Evolutionary conservation across 179 eudicot genomes (phyloP).

Genomic region (Amaranthus tricolor): DNA sequence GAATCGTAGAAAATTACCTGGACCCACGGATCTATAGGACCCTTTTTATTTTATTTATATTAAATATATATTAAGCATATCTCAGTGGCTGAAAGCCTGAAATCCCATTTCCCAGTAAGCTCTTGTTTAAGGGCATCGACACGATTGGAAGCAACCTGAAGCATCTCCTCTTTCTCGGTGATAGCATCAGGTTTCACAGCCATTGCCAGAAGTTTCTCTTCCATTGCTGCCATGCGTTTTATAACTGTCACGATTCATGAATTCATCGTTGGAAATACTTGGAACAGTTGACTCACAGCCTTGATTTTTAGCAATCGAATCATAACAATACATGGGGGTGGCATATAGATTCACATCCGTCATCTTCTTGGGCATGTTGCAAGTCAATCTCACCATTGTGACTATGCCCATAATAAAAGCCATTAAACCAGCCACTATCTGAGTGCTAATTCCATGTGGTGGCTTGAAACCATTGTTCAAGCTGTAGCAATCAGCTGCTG

Average conservation of each 20-base stretch:
- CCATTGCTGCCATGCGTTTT: conserved; percentile 70
- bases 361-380: conserved; percentile 61
- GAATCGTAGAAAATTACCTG: no score
- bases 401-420: conserved; percentile 65
- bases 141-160: conserved; percentile 56
- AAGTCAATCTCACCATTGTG: conserved; percentile 61
- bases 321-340: conserved; percentile 41
- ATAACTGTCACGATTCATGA: conserved; percentile 55
- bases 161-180: conserved; percentile 69
- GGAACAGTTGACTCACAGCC: conserved; percentile 35
- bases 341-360: conserved; percentile 48
- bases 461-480: conserved; percentile 40
- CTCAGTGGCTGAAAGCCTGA: no score
- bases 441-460: conserved; percentile 56
- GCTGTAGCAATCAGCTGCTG: conserved; percentile 35
- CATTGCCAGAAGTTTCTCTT: conserved; percentile 58
- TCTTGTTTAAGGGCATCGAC: conserved; percentile 65
- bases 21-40: no score
- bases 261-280: conserved; percentile 47
- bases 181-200: conserved; percentile 51
- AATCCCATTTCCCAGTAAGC: no score
- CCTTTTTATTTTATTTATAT: no score
- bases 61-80: no score
- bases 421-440: conserved; percentile 54
- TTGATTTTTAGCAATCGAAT: conserved; percentile 34